Conservation (phyloP, 2,329 filamentous ascomycete genomes). For the Arthrobotrys sinensis region DNA sequence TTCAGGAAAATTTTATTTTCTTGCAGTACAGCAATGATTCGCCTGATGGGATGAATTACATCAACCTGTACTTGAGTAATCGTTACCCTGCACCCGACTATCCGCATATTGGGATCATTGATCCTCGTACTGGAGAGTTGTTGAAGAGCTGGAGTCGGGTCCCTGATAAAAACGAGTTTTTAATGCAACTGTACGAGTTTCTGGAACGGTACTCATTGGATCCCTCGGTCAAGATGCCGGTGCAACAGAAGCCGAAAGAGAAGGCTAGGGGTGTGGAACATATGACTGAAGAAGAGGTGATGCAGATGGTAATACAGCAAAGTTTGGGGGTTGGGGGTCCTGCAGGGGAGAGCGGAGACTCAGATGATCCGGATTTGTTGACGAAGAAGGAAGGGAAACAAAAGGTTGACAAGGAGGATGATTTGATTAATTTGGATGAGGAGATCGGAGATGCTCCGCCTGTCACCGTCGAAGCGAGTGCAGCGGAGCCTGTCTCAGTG, state of each 20-base stretch:
- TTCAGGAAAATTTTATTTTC: conserved; percentile 95
- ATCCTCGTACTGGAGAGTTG: conserved; percentile 95
- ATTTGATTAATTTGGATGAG: conserved; percentile 68
- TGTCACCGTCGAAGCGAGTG: conserved; percentile 45
- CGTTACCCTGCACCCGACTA: conserved; percentile 80
- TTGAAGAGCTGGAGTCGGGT: conserved; percentile 95
- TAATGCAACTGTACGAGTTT: conserved; percentile 93
- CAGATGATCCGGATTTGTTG: conserved; percentile 86
- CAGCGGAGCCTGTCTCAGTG: conserved; percentile 67
- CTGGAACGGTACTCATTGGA: conserved; percentile 96
- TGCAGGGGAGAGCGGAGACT: conserved; percentile 68
- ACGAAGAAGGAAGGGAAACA: conserved; percentile 76
- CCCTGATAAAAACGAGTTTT: conserved; percentile 84
- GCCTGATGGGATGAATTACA: conserved; percentile 81
- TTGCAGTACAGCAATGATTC: conserved; percentile 93
- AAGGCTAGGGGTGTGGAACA: conserved; percentile 85
- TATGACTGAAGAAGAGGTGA: conserved; percentile 97
- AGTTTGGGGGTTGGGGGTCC: conserved; percentile 77
- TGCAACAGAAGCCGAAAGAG: conserved; percentile 75
- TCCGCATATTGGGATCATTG: conserved; percentile 94
- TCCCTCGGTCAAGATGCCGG: conserved; percentile 90
- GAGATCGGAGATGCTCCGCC: conserved; percentile 1
- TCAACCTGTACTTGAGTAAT: conserved; percentile 80
- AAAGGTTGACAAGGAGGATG: conserved; percentile 71
- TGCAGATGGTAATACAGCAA: conserved; percentile 89